phyloP scores from a whole-genome alignment of 257 asterid genomes.

The Jacaranda copaia region DNA sequence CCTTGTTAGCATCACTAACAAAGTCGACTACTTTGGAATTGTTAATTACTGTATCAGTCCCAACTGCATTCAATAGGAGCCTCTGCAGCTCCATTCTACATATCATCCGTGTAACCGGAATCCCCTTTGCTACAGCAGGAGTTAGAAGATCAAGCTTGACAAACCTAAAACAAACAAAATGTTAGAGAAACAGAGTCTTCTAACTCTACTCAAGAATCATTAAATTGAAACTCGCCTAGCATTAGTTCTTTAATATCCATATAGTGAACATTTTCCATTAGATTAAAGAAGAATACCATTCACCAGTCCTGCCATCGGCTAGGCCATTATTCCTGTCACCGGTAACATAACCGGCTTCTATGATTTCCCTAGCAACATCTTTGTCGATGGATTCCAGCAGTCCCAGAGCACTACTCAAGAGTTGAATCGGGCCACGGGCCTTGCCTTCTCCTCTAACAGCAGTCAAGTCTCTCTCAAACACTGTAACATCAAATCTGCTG shows the following conservation, averaged over 20 bases:
- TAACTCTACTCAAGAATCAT: no score
- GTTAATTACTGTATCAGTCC: conserved; percentile 25
- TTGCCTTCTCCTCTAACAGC: conserved; percentile 66
- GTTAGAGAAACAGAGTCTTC: not conserved
- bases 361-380: conserved; percentile 58
- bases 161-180: conserved; percentile 12
- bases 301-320: conserved; percentile 64
- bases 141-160: conserved; percentile 9
- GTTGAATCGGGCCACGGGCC: conserved; percentile 70
- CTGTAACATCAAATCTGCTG: conserved; percentile 62
- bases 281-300: conserved; percentile 49
- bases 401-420: conserved; percentile 67
- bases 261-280: not conserved
- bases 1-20: conserved; percentile 31
- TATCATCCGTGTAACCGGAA: conserved; percentile 33
- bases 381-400: conserved; percentile 62
- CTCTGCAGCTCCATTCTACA: conserved; percentile 39
- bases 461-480: conserved; percentile 69
- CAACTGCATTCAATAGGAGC: conserved; percentile 29
- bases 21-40: conserved; percentile 36
- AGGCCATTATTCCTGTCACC: conserved; percentile 65
- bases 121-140: conserved; percentile 20
- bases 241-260: no score
- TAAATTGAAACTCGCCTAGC: no score
- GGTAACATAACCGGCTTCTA: conserved; percentile 59